A percentile compares a stretch with the other conserved stretches of the same genome.
Conservation (phyloP, 345 rosid genomes). For the Lepidium aucheri region DNA sequence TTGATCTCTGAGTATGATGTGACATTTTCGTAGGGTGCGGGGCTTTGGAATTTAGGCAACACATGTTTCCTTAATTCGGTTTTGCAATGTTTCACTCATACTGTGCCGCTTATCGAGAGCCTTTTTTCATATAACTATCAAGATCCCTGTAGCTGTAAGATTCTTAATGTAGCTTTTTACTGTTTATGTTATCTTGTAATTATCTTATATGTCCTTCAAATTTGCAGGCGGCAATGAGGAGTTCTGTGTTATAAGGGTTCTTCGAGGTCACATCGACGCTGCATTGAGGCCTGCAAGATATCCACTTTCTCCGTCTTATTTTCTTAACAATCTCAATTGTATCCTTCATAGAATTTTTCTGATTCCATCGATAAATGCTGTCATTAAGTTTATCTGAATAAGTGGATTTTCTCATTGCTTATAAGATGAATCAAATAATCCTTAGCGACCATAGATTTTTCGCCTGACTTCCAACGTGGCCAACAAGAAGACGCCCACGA, state of each 20-base stretch:
- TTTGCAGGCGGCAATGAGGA: slow-evolving; percentile 43
- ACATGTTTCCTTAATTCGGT: slow-evolving; percentile 82
- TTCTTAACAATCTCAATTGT: slow-evolving; percentile 56
- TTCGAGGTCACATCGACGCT: slow-evolving; percentile 45
- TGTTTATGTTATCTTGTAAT: neutral
- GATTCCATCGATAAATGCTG: neutral
- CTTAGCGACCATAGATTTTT: slow-evolving; percentile 51
- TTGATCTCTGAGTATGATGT: neutral
- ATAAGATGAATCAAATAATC: neutral
- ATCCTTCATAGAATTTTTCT: slow-evolving; percentile 30
- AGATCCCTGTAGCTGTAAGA: slow-evolving; percentile 41
- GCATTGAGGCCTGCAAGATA: slow-evolving; percentile 42
- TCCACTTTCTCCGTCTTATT: slow-evolving; percentile 35
- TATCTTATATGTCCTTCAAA: neutral
- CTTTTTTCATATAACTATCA: slow-evolving; percentile 38
- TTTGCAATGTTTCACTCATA: slow-evolving; percentile 85
- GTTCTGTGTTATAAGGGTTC: slow-evolving; percentile 50
- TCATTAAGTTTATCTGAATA: neutral
- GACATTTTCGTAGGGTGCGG: slow-evolving; percentile 55
- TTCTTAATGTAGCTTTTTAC: neutral
- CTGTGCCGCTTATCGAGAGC: slow-evolving; percentile 57
- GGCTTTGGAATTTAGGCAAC: slow-evolving; percentile 69
- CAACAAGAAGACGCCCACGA: slow-evolving; percentile 95
- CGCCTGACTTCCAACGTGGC: slow-evolving; percentile 41
- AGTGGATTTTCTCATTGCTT: neutral